Conservation (phyloP, 2,329 filamentous ascomycete species). For the Trichoderma harzianum region DNA sequence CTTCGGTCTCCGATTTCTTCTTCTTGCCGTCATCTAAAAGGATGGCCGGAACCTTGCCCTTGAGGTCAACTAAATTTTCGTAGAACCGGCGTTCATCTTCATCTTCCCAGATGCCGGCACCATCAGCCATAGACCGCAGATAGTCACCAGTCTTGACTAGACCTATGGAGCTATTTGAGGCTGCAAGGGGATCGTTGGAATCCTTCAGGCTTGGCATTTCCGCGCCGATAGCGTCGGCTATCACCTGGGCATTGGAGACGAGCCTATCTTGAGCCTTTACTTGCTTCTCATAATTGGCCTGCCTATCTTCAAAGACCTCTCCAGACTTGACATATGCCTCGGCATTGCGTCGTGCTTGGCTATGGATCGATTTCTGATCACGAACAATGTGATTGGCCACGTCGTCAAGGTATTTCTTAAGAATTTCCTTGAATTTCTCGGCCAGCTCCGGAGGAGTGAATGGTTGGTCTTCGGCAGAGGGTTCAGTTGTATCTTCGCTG, state of each 20-base stretch:
- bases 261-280: slow-evolving; percentile 89
- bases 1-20: slow-evolving; percentile 71
- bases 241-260: slow-evolving; percentile 81
- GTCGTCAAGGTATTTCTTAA: slow-evolving; percentile 87
- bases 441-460: slow-evolving; percentile 74
- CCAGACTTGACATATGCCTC: slow-evolving; percentile 98
- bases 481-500: slow-evolving; percentile 46
- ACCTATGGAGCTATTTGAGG: slow-evolving; percentile 76
- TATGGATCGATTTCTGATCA: slow-evolving; percentile 86
- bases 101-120: slow-evolving; percentile 96
- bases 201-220: slow-evolving; percentile 95
- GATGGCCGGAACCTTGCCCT: slow-evolving; percentile 91
- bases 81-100: slow-evolving; percentile 98
- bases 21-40: slow-evolving; percentile 92
- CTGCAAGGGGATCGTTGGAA: slow-evolving; percentile 65
- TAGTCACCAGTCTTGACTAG: slow-evolving; percentile 94
- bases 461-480: slow-evolving; percentile 60
- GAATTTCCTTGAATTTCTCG: slow-evolving; percentile 79
- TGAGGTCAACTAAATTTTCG: slow-evolving; percentile 91
- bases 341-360: slow-evolving; percentile 88
- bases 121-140: slow-evolving; percentile 82
- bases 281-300: slow-evolving; percentile 92
- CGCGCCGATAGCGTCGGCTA: slow-evolving; percentile 81
- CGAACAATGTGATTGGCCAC: slow-evolving; percentile 83
- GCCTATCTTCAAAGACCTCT: slow-evolving; percentile 95